A percentile compares a stretch with the other conserved stretches of the same genome.
Evolutionary conservation across 441 rosid genomes (phyloP).

Genomic region (Populus hybrid): DNA sequence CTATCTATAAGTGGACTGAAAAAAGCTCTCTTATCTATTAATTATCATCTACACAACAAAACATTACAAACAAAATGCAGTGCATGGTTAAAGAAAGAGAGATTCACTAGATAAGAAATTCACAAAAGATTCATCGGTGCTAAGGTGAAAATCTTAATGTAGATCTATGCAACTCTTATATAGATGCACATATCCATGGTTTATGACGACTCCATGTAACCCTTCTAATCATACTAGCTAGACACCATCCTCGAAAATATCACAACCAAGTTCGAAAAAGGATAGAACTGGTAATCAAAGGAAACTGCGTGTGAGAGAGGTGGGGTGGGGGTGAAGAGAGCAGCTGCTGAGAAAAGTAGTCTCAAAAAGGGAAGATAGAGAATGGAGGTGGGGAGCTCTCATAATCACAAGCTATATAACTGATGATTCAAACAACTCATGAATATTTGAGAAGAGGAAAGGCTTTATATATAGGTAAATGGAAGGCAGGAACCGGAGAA

Average conservation of each 20-base stretch:
- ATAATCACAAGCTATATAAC: neutral
- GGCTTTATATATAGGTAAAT: slow-evolving; percentile 38
- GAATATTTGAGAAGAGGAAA: slow-evolving; percentile 11
- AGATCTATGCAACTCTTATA: no score
- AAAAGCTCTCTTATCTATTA: slow-evolving; percentile 67
- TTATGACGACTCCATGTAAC: no score
- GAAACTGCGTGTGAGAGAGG: neutral
- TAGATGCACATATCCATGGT: no score
- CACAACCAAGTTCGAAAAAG: no score
- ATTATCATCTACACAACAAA: neutral
- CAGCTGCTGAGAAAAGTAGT: neutral
- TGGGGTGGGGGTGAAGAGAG: neutral
- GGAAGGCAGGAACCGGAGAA: slow-evolving; percentile 18
- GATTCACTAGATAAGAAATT: no score
- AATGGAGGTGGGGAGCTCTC: neutral
- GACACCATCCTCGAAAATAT: no score
- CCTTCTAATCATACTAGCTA: no score
- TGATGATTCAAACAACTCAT: slow-evolving; percentile 16
- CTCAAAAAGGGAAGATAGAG: neutral
- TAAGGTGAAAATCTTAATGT: no score
- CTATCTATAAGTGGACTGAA: slow-evolving; percentile 85
- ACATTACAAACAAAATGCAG: neutral
- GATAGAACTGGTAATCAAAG: no score
- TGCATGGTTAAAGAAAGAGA: no score
- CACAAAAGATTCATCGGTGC: no score